phyloP scores from a whole-genome alignment of 78 protist genomes.

The Dictyostelium intermedium region DNA sequence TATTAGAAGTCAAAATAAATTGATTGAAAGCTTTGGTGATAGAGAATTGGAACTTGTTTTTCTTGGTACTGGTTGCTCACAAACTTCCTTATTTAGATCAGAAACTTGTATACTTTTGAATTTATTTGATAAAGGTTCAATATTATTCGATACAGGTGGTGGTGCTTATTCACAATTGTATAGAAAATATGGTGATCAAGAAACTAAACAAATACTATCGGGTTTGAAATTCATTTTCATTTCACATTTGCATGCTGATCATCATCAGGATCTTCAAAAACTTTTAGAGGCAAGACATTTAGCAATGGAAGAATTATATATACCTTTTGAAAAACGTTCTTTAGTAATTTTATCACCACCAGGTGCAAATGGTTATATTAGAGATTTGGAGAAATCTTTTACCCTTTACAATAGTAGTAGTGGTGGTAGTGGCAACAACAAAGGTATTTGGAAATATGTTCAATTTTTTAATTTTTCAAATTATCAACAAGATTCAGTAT shows the following conservation, averaged over 20 bases:
- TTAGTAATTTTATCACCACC: constrained; percentile 16
- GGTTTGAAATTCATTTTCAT: constrained; percentile 13
- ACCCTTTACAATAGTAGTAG: background rate
- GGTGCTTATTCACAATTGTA: constrained; percentile 53
- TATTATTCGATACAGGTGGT: constrained; percentile 50
- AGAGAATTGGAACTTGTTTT: constrained; percentile 44
- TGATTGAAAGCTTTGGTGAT: background rate
- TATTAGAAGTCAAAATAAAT: background rate
- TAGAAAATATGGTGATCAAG: constrained; percentile 46
- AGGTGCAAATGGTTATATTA: background rate
- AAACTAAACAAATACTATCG: background rate
- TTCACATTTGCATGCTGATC: constrained; percentile 66
- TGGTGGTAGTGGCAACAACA: background rate
- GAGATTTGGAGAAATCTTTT: constrained; percentile 11
- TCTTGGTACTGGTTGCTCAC: constrained; percentile 60
- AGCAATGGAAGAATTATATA: constrained; percentile 23
- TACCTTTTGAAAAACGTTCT: constrained; percentile 17
- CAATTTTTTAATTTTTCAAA: constrained; percentile 2
- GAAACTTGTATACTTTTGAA: constrained; percentile 53
- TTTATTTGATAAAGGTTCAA: constrained; percentile 63
- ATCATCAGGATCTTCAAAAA: constrained; percentile 49
- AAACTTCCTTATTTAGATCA: constrained; percentile 18
- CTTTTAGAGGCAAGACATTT: constrained; percentile 17
- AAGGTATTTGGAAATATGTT: constrained; percentile 28
- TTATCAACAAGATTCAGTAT: background rate